Evolutionary conservation across 352 stramenopile species (phyloP), one percentile per base, ranked within the genome.

Genomic region (Globisporangium cylindrosporum): DNA sequence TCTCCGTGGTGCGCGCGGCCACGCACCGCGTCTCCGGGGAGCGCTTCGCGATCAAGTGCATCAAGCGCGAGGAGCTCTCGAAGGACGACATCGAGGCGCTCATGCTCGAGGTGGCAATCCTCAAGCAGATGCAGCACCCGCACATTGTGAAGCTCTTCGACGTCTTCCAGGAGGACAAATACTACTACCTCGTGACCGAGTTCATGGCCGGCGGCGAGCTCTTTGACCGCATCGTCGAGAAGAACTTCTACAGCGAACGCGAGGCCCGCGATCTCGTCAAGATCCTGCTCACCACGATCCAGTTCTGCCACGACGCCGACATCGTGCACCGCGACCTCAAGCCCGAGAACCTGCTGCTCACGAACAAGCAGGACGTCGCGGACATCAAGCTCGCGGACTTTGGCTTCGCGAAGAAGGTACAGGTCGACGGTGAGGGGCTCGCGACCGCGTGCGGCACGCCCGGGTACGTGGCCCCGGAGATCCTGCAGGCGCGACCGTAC

Each of bases 161-260:
- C 53, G 95, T 98, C 12, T 98, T 94, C 76, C 77, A 97, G 51
- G 92, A 98, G 41, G 78, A 89, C 18, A 81, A 92, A 29, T 86
- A 98, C 69, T 99, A 97, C 79, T 99, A 99, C 74, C 84, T 99
- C 53, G 96, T 99, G 12, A 98, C 98, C 61, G 96, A 99, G 77
- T 91, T 98, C 48, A 97, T 98, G 76, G 85, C 84, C 8, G 88
- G 88, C 15, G 86, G 86, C 3, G 88, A 96, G 68, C 78, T 96
- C 25, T 96, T 96, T 69, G 88, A 96, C 38, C 79, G 88, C 20
- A 96, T 96, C 67, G 85, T 94, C 43, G 84, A 94, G 73, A 96
- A 94, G 74, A 91, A 89, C 59, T 92, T 91, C 43, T 96, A 96
- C 75, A 82, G 73, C 29, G 88, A 96, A 64, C 77, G 90, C 60